Conservation (phyloP, 495 filamentous ascomycete genomes). For the Xylona heveae region DNA sequence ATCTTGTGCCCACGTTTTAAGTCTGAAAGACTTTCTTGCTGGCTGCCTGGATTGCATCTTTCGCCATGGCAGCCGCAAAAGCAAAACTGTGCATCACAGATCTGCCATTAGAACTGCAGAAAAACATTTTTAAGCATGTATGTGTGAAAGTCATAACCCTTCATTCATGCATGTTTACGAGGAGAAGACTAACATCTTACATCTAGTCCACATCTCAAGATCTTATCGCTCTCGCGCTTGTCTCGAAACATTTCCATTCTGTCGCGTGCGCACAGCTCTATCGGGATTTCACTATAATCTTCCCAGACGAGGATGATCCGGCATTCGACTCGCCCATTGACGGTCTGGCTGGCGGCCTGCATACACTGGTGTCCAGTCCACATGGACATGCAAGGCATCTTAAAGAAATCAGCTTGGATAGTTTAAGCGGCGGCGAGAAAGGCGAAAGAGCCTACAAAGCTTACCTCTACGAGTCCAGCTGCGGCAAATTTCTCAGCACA, state of each 20-base stretch:
- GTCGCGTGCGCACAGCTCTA: constrained; percentile 35
- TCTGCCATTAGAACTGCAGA: constrained; percentile 28
- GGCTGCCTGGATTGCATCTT: too few relatives aligned
- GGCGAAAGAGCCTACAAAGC: constrained; percentile 23
- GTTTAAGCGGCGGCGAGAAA: constrained; percentile 21
- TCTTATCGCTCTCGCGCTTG: constrained; percentile 29
- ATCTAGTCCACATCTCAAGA: constrained; percentile 16
- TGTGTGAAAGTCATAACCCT: constrained; percentile 7
- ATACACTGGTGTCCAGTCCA: constrained; percentile 36
- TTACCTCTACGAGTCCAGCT: constrained; percentile 24
- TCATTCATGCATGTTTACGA: neutral
- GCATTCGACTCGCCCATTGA: constrained; percentile 24
- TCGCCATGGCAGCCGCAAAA: too few relatives aligned
- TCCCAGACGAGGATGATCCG: constrained; percentile 29
- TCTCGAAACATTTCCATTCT: constrained; percentile 29
- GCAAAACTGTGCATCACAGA: constrained; percentile 14
- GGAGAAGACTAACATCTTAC: neutral
- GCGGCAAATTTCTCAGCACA: constrained; percentile 40
- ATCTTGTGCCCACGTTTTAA: too few relatives aligned
- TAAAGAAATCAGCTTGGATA: constrained; percentile 26
- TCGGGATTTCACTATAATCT: constrained; percentile 32
- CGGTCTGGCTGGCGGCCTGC: constrained; percentile 28
- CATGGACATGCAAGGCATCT: constrained; percentile 37
- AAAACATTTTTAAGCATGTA: constrained; percentile 27
- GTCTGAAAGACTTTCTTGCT: too few relatives aligned